These are phyloP conservation scores for Ceratobasidium theobromae DNA, from an alignment of 1,284 basidiomycete species.

Conservation along the genomic window DNA sequence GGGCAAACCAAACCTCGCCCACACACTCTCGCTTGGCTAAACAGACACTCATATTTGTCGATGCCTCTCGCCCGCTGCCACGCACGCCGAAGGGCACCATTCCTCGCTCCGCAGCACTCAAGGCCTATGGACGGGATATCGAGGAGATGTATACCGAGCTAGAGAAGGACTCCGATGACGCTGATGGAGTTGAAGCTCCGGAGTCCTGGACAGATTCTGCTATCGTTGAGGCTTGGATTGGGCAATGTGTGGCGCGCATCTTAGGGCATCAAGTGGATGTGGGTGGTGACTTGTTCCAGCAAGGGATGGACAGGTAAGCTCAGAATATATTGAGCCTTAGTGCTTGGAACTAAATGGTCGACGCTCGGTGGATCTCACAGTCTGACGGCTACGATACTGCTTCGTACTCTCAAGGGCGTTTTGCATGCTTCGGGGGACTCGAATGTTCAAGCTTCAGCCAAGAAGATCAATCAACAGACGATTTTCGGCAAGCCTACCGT, in stretches of 20 bases:
- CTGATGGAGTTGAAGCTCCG: neutral
- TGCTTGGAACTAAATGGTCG: neutral
- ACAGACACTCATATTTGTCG: slow-evolving; percentile 33
- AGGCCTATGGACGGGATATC: slow-evolving; percentile 31
- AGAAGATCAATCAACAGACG: neutral
- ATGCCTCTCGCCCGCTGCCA: neutral
- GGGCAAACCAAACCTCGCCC: slow-evolving; percentile 48
- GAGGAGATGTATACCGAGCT: slow-evolving; percentile 32
- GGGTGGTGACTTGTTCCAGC: slow-evolving; percentile 7
- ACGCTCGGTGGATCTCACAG: neutral
- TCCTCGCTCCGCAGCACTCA: slow-evolving; percentile 22
- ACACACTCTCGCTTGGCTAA: slow-evolving; percentile 49
- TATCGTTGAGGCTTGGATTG: neutral
- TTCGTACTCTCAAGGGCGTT: neutral
- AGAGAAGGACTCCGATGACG: neutral
- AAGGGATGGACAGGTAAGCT: slow-evolving; percentile 22
- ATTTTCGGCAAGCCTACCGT: slow-evolving; percentile 1
- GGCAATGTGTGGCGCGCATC: neutral
- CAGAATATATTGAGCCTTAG: neutral
- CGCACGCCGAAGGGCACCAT: slow-evolving; percentile 33
- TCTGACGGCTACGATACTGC: slow-evolving; percentile 1
- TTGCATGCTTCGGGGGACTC: neutral
- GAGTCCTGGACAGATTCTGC: neutral
- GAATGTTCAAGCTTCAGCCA: neutral
- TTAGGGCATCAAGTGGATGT: neutral